Percentiles rank a stretch among this genome's conserved stretches.
Conservation (phyloP, 1,284 basidiomycete genomes). For the Polyporus tsugae region DNA sequence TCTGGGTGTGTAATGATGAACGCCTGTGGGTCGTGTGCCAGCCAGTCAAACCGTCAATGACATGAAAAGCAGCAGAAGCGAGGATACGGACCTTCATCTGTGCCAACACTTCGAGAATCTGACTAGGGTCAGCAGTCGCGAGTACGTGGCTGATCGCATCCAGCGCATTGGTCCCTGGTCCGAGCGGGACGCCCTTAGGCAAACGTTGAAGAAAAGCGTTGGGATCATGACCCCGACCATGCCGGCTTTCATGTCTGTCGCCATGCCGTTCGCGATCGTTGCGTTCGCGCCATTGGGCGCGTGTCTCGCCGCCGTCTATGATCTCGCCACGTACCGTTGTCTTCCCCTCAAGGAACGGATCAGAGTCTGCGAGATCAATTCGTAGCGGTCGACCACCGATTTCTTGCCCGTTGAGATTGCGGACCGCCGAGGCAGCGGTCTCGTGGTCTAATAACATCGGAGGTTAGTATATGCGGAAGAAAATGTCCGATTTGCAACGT, state of each 20-base stretch:
- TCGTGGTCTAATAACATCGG: slow-evolving; percentile 78
- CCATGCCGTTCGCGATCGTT: slow-evolving; percentile 45
- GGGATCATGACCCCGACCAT: slow-evolving; percentile 46
- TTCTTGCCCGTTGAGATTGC: slow-evolving; percentile 78
- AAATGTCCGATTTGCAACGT: slow-evolving; percentile 46
- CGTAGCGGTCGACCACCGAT: slow-evolving; percentile 78
- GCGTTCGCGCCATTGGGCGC: slow-evolving; percentile 61
- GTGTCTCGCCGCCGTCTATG: slow-evolving; percentile 65
- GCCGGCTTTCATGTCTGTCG: slow-evolving; percentile 27
- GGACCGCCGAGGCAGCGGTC: slow-evolving; percentile 82
- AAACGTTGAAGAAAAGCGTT: slow-evolving; percentile 68
- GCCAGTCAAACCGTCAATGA: neutral
- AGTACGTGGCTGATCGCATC: slow-evolving; percentile 92
- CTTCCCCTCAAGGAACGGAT: slow-evolving; percentile 57
- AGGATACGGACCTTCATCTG: slow-evolving; percentile 89
- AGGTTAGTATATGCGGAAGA: slow-evolving; percentile 26
- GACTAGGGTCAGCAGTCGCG: slow-evolving; percentile 83
- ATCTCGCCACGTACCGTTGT: slow-evolving; percentile 70
- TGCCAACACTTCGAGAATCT: slow-evolving; percentile 94
- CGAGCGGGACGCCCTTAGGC: slow-evolving; percentile 82
- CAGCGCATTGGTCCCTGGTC: slow-evolving; percentile 78
- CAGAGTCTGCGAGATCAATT: slow-evolving; percentile 70
- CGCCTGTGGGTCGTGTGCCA: slow-evolving; percentile 54
- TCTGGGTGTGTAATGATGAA: slow-evolving; percentile 93
- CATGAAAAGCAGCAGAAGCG: neutral